Evolutionary conservation across 805 yeast genomes (phyloP), one percentile per base, ranked within the genome.

Genomic region (Candida chilensis): DNA sequence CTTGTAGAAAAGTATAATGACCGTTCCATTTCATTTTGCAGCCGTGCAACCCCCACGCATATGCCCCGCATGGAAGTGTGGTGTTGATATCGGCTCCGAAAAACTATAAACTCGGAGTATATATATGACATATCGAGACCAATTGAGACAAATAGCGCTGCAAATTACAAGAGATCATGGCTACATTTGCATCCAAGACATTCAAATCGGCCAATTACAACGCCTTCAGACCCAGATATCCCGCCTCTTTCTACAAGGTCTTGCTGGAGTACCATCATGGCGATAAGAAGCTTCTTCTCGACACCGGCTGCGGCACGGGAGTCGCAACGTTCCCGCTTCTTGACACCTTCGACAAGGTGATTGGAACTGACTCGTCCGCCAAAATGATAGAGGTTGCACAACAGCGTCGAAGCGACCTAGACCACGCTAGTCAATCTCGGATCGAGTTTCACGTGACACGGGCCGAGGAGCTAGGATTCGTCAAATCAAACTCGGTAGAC

Each of bases 191-290:
- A 1, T 68, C 67, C 4, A 32, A 51, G 3, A 48, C 56, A 12
- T 82, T 76, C 47, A 54, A 71, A 31, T 63, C 84, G 1, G 44
- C 55, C 5, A 55, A 54, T 16, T 85, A 85, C 52, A 57, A 65
- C 19, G 47, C 54, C 20, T 72, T 73, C 34, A 57, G 95, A 29
- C 95, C 95, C 2, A 52, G 67, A 1, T 85, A 85, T 40, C 84
- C 87, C 0, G 44, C 41, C 4, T 38, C 47, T 4, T 64, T 80
- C 31, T 78, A 64, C 43, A 44, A 60, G 1, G 46, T 49, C 18
- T 38, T 79, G 16, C 27, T 50, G 5, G 33, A 38, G 1, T 75
- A 64, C 43, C 76, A 71, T 45, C 46, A 47, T 11, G 53, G 49
- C 4, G 48, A 41, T 2, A 40, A 39, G 6, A 34, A 38, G n/a